Conservation (phyloP, 257 asterid species). For the Solanum okadae region DNA sequence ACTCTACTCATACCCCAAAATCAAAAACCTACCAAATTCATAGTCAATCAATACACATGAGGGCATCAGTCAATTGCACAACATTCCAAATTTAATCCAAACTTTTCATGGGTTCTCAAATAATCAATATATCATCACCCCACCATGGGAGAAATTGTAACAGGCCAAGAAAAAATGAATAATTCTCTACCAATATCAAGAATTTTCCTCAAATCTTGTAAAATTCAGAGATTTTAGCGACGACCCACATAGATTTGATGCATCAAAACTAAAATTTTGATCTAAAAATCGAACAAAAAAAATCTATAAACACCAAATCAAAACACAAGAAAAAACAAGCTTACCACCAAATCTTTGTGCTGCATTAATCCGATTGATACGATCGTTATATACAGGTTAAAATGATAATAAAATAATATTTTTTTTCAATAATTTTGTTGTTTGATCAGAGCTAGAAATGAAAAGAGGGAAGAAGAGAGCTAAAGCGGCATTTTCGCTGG, state of each 20-base stretch:
- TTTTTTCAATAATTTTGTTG: background rate
- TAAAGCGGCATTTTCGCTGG: slow-evolving; percentile 43
- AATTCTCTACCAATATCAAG: background rate
- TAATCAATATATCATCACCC: background rate
- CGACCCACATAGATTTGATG: slow-evolving; percentile 18
- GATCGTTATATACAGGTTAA: background rate
- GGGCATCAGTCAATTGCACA: background rate
- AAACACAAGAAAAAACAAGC: background rate
- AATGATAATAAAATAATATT: background rate
- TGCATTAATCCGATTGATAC: slow-evolving; percentile 14
- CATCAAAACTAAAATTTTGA: background rate
- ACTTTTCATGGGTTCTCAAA: background rate
- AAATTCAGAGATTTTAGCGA: slow-evolving; percentile 2
- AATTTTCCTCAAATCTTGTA: background rate
- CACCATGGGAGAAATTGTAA: background rate
- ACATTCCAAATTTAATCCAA: background rate
- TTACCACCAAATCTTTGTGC: slow-evolving; percentile 48
- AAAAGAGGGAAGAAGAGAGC: slow-evolving; percentile 8
- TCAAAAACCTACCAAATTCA: slow-evolving; percentile 13
- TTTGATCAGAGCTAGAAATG: background rate
- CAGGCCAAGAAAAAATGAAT: background rate
- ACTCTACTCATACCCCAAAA: slow-evolving; percentile 18
- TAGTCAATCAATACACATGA: background rate
- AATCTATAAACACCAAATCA: background rate
- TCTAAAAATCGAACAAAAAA: background rate